phyloP scores from a whole-genome alignment of 495 filamentous ascomycete genomes.

The Aspergillus asperescens region DNA sequence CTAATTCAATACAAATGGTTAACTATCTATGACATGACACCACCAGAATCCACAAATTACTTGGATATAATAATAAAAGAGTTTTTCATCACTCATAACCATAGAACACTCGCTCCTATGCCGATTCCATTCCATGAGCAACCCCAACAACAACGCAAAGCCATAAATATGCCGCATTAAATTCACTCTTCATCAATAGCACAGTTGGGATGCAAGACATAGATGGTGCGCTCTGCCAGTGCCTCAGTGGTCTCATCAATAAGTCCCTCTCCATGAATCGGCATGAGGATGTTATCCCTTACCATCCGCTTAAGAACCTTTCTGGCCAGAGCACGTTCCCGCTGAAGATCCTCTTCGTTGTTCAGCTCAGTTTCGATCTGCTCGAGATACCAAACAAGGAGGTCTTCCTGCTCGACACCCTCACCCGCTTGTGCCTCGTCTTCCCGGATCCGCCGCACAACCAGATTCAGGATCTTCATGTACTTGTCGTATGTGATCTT shows the following conservation, averaged over 20 bases:
- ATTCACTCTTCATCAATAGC: constrained; percentile 65
- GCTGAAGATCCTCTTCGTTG: constrained; percentile 70
- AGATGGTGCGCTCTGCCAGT: constrained; percentile 57
- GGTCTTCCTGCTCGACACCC: constrained; percentile 81
- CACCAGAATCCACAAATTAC: background rate
- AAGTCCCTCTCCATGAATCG: constrained; percentile 78
- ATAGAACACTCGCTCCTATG: too few relatives aligned
- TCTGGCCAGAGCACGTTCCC: constrained; percentile 67
- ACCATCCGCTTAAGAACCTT: constrained; percentile 96
- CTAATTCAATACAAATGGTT: background rate
- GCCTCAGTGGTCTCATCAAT: constrained; percentile 50
- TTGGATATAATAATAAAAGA: background rate
- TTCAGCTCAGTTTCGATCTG: constrained; percentile 81
- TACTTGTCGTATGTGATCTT: constrained; percentile 97
- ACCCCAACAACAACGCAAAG: background rate
- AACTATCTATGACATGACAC: background rate
- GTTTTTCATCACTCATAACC: background rate
- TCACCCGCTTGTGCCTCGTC: constrained; percentile 67
- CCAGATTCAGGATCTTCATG: constrained; percentile 76
- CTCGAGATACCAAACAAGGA: constrained; percentile 90
- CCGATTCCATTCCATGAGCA: background rate
- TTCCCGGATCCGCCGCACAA: constrained; percentile 78
- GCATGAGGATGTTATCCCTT: constrained; percentile 94
- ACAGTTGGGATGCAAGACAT: constrained; percentile 93
- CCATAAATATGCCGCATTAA: background rate